A percentile compares a stretch with the other conserved stretches of the same genome.
These are phyloP conservation scores for Trichophyton simii DNA, from an alignment of 2,329 filamentous ascomycete genomes.

Conservation along the genomic window DNA sequence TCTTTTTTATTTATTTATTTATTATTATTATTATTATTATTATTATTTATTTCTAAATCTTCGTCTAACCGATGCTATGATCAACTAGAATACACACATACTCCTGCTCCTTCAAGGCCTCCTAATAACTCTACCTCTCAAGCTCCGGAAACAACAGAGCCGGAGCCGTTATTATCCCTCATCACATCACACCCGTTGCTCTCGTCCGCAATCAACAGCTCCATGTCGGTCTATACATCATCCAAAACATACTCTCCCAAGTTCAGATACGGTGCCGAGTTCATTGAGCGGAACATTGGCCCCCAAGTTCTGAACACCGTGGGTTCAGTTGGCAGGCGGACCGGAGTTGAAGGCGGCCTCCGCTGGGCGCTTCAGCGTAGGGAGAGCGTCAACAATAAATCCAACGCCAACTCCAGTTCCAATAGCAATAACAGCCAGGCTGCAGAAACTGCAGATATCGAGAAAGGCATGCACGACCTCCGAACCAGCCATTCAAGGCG, in stretches of 20 bases:
- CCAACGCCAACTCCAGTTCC: slow-evolving; percentile 6
- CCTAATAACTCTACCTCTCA: slow-evolving; percentile 19
- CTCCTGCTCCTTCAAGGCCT: slow-evolving; percentile 40
- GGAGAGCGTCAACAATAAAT: slow-evolving; percentile 16
- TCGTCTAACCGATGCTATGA: slow-evolving; percentile 4
- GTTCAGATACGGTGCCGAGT: slow-evolving; percentile 79
- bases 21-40: no score
- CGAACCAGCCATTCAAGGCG: slow-evolving; percentile 33
- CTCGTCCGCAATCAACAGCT: slow-evolving; percentile 71
- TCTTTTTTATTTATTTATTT: neutral
- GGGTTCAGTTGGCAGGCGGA: slow-evolving; percentile 67
- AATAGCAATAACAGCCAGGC: slow-evolving; percentile 22
- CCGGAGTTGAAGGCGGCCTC: slow-evolving; percentile 76
- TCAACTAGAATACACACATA: slow-evolving; percentile 51
- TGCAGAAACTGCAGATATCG: slow-evolving; percentile 37
- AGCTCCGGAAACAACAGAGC: slow-evolving; percentile 37
- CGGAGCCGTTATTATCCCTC: slow-evolving; percentile 73
- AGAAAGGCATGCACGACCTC: slow-evolving; percentile 25
- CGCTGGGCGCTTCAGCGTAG: slow-evolving; percentile 60
- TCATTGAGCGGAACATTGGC: slow-evolving; percentile 75
- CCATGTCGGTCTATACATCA: slow-evolving; percentile 70
- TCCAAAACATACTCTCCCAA: slow-evolving; percentile 85
- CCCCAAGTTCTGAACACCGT: slow-evolving; percentile 76
- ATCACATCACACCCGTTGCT: slow-evolving; percentile 81
- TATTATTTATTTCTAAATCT: neutral